phyloP scores from a whole-genome alignment of 1,139 yeast genomes.

The Hansenula sp. region DNA sequence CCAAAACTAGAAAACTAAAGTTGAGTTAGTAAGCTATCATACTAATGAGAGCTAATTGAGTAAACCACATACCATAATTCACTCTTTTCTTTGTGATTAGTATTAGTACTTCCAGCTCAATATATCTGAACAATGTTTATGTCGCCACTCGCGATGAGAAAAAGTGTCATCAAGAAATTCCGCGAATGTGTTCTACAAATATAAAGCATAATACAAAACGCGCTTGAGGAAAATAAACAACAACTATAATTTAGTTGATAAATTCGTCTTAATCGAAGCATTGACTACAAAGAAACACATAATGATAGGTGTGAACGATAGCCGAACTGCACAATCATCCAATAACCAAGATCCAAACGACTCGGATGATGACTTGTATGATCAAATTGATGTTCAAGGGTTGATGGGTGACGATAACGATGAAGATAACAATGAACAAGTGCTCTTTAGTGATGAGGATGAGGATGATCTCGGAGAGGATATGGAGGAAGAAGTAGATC shows the following conservation, averaged over 20 bases:
- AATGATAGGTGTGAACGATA: too few species aligned
- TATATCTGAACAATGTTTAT: too few species aligned
- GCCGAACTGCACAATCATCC: too few species aligned
- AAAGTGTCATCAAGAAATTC: background rate
- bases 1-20: conserved; percentile 32
- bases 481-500: conserved; percentile 18
- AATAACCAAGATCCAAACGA: conserved; percentile 10
- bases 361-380: conserved; percentile 24
- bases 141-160: background rate
- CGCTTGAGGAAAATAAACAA: too few species aligned
- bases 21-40: background rate
- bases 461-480: conserved; percentile 20
- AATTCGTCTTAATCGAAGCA: too few species aligned
- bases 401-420: conserved; percentile 16
- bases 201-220: too few species aligned
- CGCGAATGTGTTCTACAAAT: background rate
- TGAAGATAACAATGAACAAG: conserved; percentile 14
- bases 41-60: too few species aligned
- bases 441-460: conserved; percentile 6
- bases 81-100: too few species aligned
- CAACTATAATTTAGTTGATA: too few species aligned
- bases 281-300: too few species aligned
- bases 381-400: conserved; percentile 22
- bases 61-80: background rate
- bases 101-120: too few species aligned